Conservation (phyloP, 768 basidiomycete species). For the Mycena polygramma region DNA sequence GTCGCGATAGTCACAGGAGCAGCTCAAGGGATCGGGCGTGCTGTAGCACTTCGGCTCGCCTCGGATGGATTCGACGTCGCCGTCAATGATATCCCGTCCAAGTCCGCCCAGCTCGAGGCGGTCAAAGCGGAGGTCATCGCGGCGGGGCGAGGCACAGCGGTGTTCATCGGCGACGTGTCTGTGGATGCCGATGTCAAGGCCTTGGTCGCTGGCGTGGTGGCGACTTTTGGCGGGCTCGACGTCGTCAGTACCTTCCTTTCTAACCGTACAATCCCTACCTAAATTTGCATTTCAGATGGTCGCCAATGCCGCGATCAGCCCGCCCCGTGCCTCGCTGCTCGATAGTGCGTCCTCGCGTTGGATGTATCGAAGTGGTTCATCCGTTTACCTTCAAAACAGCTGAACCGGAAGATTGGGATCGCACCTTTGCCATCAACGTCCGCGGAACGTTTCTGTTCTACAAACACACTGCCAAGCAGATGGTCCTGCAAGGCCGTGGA, state of each 20-base stretch:
- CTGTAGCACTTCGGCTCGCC: slow-evolving; percentile 45
- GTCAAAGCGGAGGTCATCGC: slow-evolving; percentile 40
- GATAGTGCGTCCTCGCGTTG: slow-evolving; percentile 6
- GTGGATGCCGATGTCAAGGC: slow-evolving; percentile 39
- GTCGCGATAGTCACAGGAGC: slow-evolving; percentile 46
- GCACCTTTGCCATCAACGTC: slow-evolving; percentile 23
- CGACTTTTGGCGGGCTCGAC: slow-evolving; percentile 39
- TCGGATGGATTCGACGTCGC: slow-evolving; percentile 46
- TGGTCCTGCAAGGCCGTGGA: slow-evolving; percentile 46
- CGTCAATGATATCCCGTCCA: slow-evolving; percentile 42
- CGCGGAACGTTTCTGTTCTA: slow-evolving; percentile 37
- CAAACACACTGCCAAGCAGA: slow-evolving; percentile 42
- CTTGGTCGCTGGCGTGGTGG: slow-evolving; percentile 38
- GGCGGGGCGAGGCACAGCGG: slow-evolving; percentile 32
- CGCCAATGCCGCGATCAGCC: slow-evolving; percentile 28
- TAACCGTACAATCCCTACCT: background rate
- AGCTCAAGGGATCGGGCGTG: slow-evolving; percentile 45
- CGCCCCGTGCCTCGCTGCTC: slow-evolving; percentile 9
- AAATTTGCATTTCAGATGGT: slow-evolving; percentile 22
- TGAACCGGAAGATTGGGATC: slow-evolving; percentile 15
- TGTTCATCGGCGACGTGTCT: slow-evolving; percentile 41
- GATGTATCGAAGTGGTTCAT: too few relatives aligned
- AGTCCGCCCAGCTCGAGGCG: slow-evolving; percentile 33
- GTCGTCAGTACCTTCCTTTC: slow-evolving; percentile 28
- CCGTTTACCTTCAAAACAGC: background rate